Evolutionary conservation across 768 basidiomycete genomes (phyloP).

Genomic region (Cubamyces lactineus): DNA sequence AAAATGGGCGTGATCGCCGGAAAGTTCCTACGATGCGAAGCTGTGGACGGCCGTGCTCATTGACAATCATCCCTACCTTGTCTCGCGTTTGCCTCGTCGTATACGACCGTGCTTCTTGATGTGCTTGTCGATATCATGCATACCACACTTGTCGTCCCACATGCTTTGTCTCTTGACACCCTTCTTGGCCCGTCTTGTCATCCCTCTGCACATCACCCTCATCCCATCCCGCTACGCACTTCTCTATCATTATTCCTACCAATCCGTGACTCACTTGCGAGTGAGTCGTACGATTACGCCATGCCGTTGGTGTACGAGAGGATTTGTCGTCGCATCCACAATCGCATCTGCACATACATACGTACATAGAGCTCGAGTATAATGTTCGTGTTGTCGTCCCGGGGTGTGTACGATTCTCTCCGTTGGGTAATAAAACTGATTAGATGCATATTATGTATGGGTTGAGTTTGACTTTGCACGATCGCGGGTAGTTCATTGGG

Average conservation of each 20-base stretch:
- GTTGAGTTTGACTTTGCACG: no score
- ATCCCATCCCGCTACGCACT: background rate
- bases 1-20: constrained; percentile 71
- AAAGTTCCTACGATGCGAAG: background rate
- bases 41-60: no score
- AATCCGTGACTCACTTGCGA: background rate
- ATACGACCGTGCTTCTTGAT: background rate
- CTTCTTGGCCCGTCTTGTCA: background rate
- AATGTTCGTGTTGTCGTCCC: constrained; percentile 18
- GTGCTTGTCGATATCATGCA: background rate
- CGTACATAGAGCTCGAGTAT: constrained; percentile 18
- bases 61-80: background rate
- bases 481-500: no score
- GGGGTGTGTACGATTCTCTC: constrained; percentile 19
- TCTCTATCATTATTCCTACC: constrained; percentile 21
- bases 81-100: background rate
- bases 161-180: background rate
- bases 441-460: background rate
- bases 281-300: background rate
- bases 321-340: background rate
- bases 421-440: background rate
- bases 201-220: background rate
- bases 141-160: background rate
- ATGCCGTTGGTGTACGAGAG: background rate
- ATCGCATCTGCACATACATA: constrained; percentile 8